Base-by-base conservation (phyloP, 768 basidiomycete species). In the Suillus subalutaceus region DNA sequence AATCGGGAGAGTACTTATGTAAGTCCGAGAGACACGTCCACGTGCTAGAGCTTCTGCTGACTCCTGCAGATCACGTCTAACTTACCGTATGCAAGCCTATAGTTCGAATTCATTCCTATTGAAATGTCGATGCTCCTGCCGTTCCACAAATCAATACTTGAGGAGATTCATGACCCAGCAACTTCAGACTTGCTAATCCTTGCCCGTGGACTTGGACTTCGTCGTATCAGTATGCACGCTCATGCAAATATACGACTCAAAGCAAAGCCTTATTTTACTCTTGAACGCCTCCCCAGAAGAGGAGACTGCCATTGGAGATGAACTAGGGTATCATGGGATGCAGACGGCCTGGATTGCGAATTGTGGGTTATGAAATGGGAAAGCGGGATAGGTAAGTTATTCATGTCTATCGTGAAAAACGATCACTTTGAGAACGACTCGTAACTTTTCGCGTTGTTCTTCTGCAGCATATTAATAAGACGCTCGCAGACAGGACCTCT, bases 311-410 rank as follows among this genome's bases (percentile, higher is more conserved):
- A 93, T 99, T 41, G 94, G 93, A 1, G 96, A 97, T 69, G 94
- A 97, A 74, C 83, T 99, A n/a, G 40, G 90, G 94, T 1, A 88
- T 95, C 13, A 91, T 97, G 88, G 96, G 96, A 4, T 96, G 93
- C 70, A 80, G 93, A 67, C 89, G 86, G 71, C 96, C 96, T 0
- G 94, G 95, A 0, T 79, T 99, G 66, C 83, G 94, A 16, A 83
- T 92, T 4, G 86, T 99, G 8, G 89, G 86, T 1, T 92, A 94
- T 74, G 96, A 98, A 77, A 91, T 88, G 68, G 85, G 84, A 15
- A 84, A 83, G 72, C 89, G 90, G 74, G 92, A 96, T 46, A 83
- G 97, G 94, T 92, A 59, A 56, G 87, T 76, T n/a, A 5, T 61
- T 15, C 40, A 12, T 40, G 15, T 8, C 2, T 7, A 50, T 41